Conservation (phyloP, 2,329 filamentous ascomycete genomes). For the Ampelomyces quisqualis region DNA sequence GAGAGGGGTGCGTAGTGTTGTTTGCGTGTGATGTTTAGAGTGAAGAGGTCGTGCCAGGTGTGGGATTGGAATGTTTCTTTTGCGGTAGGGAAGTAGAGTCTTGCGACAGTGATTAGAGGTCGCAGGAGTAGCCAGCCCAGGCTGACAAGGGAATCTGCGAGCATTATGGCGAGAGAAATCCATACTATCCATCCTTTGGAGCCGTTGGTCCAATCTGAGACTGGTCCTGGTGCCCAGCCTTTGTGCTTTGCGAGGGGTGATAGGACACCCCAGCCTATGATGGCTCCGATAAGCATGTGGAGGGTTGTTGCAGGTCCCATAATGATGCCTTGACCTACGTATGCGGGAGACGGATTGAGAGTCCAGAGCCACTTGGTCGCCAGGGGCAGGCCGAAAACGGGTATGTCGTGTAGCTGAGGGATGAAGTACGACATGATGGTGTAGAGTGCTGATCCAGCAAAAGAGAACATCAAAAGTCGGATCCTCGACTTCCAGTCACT, state of each 20-base stretch:
- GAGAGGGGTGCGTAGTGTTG: conserved; percentile 45
- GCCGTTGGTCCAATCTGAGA: conserved; percentile 85
- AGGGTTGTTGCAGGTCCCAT: conserved; percentile 95
- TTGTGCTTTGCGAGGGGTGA: conserved; percentile 82
- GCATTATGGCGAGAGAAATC: conserved; percentile 94
- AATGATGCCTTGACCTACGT: conserved; percentile 95
- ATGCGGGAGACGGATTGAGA: conserved; percentile 93
- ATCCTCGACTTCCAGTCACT: conserved; percentile 64
- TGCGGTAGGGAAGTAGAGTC: conserved; percentile 40
- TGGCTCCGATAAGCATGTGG: conserved; percentile 89
- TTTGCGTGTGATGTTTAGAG: conserved; percentile 36
- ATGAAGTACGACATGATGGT: conserved; percentile 89
- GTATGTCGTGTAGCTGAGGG: conserved; percentile 79
- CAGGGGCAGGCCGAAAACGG: conserved; percentile 74
- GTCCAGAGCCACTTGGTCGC: conserved; percentile 90
- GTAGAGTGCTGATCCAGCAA: conserved; percentile 59
- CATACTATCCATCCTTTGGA: conserved; percentile 99
- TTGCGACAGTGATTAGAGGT: conserved; percentile 57
- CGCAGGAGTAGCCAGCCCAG: conserved; percentile 74
- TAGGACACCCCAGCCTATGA: conserved; percentile 86
- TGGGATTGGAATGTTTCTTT: conserved; percentile 33
- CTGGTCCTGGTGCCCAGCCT: conserved; percentile 86
- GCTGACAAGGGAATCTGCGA: conserved; percentile 87
- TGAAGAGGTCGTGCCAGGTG: conserved; percentile 41
- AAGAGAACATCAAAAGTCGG: conserved; percentile 59